phyloP scores from a whole-genome alignment of 257 asterid species.

The Eucommia ulmoides region DNA sequence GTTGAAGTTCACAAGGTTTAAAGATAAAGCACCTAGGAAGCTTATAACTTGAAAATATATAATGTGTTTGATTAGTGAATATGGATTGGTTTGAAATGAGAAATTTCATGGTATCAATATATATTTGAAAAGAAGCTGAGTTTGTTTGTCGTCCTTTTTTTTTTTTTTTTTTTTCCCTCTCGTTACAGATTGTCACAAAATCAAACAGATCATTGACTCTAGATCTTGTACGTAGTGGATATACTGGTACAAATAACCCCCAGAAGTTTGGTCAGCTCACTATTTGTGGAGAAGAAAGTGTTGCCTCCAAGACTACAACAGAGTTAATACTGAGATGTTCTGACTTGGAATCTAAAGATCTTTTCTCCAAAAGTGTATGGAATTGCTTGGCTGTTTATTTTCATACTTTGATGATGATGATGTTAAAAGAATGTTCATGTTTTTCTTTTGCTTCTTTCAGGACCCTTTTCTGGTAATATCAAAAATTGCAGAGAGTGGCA shows the following conservation, averaged over 20 bases:
- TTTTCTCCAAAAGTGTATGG: slow-evolving; percentile 89
- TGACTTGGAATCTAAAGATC: slow-evolving; percentile 83
- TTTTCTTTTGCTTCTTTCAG: slow-evolving; percentile 37
- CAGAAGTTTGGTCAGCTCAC: slow-evolving; percentile 41
- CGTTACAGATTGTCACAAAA: slow-evolving; percentile 71
- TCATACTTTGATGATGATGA: not conserved
- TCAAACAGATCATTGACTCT: slow-evolving; percentile 42
- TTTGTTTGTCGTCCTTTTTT: too few relatives aligned
- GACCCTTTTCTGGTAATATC: slow-evolving; percentile 91
- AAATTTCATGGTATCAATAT: too few relatives aligned
- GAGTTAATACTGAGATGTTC: slow-evolving; percentile 84
- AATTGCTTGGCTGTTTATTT: not conserved
- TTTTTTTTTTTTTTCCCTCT: slow-evolving; percentile 5
- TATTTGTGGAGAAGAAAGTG: slow-evolving; percentile 75
- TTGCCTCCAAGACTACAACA: slow-evolving; percentile 65
- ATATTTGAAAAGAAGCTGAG: too few relatives aligned
- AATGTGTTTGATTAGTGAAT: too few relatives aligned
- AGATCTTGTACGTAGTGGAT: slow-evolving; percentile 38
- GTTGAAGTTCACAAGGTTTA: too few relatives aligned
- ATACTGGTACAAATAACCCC: slow-evolving; percentile 31
- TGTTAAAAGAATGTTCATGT: not conserved
- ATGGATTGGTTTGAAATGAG: too few relatives aligned
- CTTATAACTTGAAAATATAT: too few relatives aligned
- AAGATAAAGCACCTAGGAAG: too few relatives aligned
- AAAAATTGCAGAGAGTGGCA: slow-evolving; percentile 60